Conservation (phyloP, 768 basidiomycete genomes). For the Mycena epipterygia region DNA sequence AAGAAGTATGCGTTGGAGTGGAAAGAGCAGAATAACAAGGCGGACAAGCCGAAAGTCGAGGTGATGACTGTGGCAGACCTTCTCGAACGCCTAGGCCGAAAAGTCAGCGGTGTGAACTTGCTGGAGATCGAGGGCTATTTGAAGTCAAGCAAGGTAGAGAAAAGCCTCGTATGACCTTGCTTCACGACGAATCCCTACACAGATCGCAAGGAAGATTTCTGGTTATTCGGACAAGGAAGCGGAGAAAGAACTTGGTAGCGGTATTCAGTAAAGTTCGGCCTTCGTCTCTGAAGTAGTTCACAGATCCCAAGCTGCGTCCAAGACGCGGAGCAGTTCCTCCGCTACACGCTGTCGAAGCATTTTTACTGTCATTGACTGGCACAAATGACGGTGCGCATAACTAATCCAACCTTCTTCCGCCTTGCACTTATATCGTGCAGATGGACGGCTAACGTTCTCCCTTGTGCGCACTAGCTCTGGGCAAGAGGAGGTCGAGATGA, state of each 20-base stretch:
- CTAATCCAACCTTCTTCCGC: neutral
- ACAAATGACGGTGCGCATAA: constrained; percentile 73
- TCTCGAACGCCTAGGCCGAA: constrained; percentile 74
- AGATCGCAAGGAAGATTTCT: constrained; percentile 87
- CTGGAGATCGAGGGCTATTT: constrained; percentile 88
- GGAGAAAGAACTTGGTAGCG: constrained; percentile 56
- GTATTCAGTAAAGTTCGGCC: neutral
- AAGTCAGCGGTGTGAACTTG: constrained; percentile 82
- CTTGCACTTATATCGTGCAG: constrained; percentile 51
- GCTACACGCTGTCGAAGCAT: constrained; percentile 83
- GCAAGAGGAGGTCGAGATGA: constrained; percentile 72
- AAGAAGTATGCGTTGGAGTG: constrained; percentile 70
- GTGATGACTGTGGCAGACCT: constrained; percentile 80
- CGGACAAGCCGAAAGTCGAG: constrained; percentile 50
- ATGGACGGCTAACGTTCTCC: constrained; percentile 81
- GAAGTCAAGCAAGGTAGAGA: constrained; percentile 82
- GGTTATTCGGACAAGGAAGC: constrained; percentile 80
- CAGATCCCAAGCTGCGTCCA: constrained; percentile 39
- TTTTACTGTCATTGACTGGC: constrained; percentile 82
- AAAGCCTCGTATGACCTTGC: too few species aligned
- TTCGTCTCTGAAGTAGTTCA: neutral
- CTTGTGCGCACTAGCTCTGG: constrained; percentile 51
- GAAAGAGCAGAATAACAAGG: constrained; percentile 52
- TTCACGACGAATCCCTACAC: neutral
- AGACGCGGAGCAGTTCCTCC: constrained; percentile 73